These are phyloP conservation scores for Trypanosoma caninum DNA, from an alignment of 208 protist species.

Conservation along the genomic window DNA sequence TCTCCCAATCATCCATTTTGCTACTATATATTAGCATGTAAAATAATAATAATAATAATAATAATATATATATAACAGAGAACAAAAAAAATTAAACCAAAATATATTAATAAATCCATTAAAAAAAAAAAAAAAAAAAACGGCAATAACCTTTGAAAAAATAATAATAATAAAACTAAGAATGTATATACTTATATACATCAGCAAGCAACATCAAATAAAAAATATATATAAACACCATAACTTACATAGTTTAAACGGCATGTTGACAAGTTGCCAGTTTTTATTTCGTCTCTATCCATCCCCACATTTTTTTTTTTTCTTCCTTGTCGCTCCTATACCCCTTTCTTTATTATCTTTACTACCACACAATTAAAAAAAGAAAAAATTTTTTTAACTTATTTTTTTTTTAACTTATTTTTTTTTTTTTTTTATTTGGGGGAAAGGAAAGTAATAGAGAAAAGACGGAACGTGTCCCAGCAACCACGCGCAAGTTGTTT, in stretches of 20 bases:
- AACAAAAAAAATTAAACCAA: not conserved
- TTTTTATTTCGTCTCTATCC: not conserved
- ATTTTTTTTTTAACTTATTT: not conserved
- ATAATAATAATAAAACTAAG: conserved; percentile 1
- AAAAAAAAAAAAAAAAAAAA: conserved; percentile 6
- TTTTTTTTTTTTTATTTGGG: not conserved
- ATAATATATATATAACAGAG: not conserved
- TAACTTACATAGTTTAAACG: not conserved
- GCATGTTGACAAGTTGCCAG: not conserved
- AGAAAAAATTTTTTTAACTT: too few species aligned
- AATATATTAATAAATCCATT: conserved; percentile 3
- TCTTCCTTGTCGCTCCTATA: not conserved
- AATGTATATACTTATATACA: not conserved
- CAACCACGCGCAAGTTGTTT: too few species aligned
- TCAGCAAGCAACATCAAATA: not conserved
- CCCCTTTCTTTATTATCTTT: not conserved
- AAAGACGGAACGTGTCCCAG: too few species aligned
- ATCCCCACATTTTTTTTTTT: not conserved
- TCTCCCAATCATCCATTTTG: conserved; percentile 28
- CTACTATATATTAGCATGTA: not conserved
- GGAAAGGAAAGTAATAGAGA: too few species aligned
- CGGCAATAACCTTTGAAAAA: not conserved
- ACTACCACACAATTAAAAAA: not conserved
- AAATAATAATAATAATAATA: not conserved
- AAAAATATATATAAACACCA: not conserved